Percentiles rank a stretch among this genome's conserved stretches.
Evolutionary conservation across 2,329 filamentous ascomycete species (phyloP).

Genomic region (Cordyceps sp.): DNA sequence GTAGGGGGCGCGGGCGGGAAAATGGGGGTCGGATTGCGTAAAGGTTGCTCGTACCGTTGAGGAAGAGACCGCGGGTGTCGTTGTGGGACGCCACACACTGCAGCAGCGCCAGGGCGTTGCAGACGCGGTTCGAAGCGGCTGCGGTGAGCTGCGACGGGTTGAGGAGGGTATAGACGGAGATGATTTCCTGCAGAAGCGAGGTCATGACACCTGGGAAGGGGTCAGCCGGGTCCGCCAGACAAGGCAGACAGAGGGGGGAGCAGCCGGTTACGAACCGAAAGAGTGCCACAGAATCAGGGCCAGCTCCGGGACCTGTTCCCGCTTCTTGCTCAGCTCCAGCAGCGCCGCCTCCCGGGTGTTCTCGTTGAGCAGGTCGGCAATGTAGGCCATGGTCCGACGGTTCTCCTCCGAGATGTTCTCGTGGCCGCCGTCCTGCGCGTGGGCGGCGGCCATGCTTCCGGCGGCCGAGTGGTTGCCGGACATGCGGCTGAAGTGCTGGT

Average conservation of each 20-base stretch:
- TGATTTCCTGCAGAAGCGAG: constrained; percentile 91
- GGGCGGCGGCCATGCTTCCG: constrained; percentile 23
- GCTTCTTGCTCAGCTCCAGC: constrained; percentile 93
- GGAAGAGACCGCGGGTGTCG: constrained; percentile 82
- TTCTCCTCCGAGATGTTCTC: constrained; percentile 78
- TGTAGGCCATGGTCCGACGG: constrained; percentile 78
- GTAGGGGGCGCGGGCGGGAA: too few species aligned
- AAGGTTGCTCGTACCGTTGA: constrained; percentile 53
- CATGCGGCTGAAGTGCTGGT: constrained; percentile 58
- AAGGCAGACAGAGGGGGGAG: not conserved
- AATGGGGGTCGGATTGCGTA: not conserved
- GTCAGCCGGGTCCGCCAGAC: too few species aligned
- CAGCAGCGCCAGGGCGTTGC: constrained; percentile 86
- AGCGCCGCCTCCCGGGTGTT: constrained; percentile 78
- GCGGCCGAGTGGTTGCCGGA: constrained; percentile 44
- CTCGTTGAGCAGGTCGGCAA: constrained; percentile 79
- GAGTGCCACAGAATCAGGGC: constrained; percentile 97
- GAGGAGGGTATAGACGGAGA: constrained; percentile 91
- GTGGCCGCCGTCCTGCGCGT: constrained; percentile 37
- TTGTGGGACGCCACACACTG: constrained; percentile 97
- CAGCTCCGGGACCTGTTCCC: constrained; percentile 92
- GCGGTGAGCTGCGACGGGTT: constrained; percentile 95
- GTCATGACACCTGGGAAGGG: constrained; percentile 73
- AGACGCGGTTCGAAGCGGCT: constrained; percentile 92
- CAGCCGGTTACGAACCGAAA: constrained; percentile 50